Conservation (phyloP, 345 rosid genomes). For the Aurinia saxatilis region DNA sequence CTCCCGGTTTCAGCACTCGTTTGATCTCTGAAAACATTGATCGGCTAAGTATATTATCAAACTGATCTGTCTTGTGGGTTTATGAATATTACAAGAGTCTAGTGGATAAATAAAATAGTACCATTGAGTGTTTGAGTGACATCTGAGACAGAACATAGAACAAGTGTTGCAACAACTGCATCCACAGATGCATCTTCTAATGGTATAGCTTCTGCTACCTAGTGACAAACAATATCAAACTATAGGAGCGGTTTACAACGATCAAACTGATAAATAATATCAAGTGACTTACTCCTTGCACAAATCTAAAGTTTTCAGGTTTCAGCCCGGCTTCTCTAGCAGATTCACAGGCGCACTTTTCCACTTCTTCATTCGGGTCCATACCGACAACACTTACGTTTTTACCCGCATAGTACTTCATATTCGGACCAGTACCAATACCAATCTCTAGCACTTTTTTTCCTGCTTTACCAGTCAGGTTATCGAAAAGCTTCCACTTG, state of each 20-base stretch:
- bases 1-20: slow-evolving; percentile 58
- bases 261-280: not conserved
- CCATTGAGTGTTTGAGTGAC: slow-evolving; percentile 55
- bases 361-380: slow-evolving; percentile 71
- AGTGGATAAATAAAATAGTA: slow-evolving; percentile 1
- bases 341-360: slow-evolving; percentile 46
- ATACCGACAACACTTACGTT: slow-evolving; percentile 48
- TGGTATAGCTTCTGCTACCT: slow-evolving; percentile 80
- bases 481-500: slow-evolving; percentile 45
- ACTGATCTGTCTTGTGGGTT: not conserved
- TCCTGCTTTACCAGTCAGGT: slow-evolving; percentile 52
- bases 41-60: not conserved
- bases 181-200: slow-evolving; percentile 58
- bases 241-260: not conserved
- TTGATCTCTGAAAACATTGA: slow-evolving; percentile 46
- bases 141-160: slow-evolving; percentile 66
- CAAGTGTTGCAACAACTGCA: slow-evolving; percentile 71
- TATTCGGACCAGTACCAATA: slow-evolving; percentile 72
- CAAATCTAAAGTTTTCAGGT: slow-evolving; percentile 45
- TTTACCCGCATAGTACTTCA: slow-evolving; percentile 46
- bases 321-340: slow-evolving; percentile 58
- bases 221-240: not conserved
- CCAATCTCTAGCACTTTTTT: slow-evolving; percentile 70
- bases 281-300: slow-evolving; percentile 45
- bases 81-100: not conserved